Evolutionary conservation across 305 asterid genomes (phyloP).

Genomic region (Fraxinus latifolia): DNA sequence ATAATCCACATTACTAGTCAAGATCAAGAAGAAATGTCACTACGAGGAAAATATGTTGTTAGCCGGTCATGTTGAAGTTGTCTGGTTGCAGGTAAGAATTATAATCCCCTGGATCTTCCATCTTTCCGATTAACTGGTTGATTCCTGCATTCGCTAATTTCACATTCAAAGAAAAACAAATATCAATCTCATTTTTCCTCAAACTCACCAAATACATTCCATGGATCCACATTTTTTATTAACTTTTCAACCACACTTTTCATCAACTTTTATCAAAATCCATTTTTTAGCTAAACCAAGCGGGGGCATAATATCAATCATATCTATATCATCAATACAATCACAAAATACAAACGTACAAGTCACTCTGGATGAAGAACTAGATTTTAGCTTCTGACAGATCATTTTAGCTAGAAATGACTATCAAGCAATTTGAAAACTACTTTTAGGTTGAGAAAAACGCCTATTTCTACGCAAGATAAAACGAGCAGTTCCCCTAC

Average conservation of each 20-base stretch:
- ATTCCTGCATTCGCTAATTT: slow-evolving; percentile 42
- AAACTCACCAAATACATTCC: too few species aligned
- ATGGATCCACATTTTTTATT: too few species aligned
- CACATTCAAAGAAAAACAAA: neutral
- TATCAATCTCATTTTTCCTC: too few species aligned
- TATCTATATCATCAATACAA: too few species aligned
- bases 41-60: neutral
- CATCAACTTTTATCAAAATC: too few species aligned
- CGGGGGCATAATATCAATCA: too few species aligned
- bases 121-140: slow-evolving; percentile 54
- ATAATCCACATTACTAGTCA: neutral
- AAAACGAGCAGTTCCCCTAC: neutral
- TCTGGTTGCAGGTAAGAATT: slow-evolving; percentile 51
- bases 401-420: neutral
- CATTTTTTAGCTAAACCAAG: too few species aligned
- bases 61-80: slow-evolving; percentile 54
- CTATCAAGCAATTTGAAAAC: neutral
- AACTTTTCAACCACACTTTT: too few species aligned
- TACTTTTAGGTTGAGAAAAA: neutral
- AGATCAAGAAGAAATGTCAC: neutral
- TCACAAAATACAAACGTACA: too few species aligned
- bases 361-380: neutral
- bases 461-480: neutral
- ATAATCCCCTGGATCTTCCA: slow-evolving; percentile 57
- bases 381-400: neutral